Base-by-base conservation (phyloP, 192 early-diverging fungal species). In the Backusella liffmaniae region DNA sequence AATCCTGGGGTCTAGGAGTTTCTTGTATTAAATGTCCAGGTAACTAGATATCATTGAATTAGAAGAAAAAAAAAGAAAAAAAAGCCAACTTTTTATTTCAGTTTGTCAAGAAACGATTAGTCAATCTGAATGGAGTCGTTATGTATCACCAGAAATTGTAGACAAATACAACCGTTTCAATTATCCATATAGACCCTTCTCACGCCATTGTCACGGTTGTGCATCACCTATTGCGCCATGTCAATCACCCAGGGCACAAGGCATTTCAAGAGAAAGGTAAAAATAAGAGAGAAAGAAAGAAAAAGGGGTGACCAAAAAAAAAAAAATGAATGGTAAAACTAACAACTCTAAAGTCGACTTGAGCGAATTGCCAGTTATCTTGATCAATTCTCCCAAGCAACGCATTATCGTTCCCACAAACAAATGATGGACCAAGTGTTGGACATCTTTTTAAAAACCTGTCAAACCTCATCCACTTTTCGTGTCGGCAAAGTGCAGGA, bases 11-110 rank as follows among this genome's bases (percentile, higher is more conserved):
- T 30, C 74, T 89, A 13, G 76, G 83, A 66, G 77, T 86, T 13
- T 86, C 88, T 21, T 76, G 85, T 49, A 88, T 89, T 46, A 84
- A 86, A 67, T 89, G 88, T 72, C 88, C 88, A 73, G 77, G 77
- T 79, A 74, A 35, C 26, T 23, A 49, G 12, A 13, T 41, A 21
- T 34, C 18, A 44, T 44, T 26, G 12, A 10, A 41, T 71, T 66
- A 44, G 44, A 42, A 66, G 26, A 10, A 1, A 34, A 21, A 42
- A 5, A 30, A 30, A 30, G 32, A 1, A 34, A 21, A 42, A 5
- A 30, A 30, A 30, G 32, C 32, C 3, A 32, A 32, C 32, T 32
- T 32, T 42, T 12, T 29, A 44, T 30, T 26, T 67, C 39, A 79
- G 88, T 89, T 12, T 89, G 88, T 70, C 83, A 84, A 70, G 86